Evolutionary conservation across 192 early-diverging fungal species (phyloP), one percentile per base, ranked within the genome.

Genomic region (Coemansia sp.): DNA sequence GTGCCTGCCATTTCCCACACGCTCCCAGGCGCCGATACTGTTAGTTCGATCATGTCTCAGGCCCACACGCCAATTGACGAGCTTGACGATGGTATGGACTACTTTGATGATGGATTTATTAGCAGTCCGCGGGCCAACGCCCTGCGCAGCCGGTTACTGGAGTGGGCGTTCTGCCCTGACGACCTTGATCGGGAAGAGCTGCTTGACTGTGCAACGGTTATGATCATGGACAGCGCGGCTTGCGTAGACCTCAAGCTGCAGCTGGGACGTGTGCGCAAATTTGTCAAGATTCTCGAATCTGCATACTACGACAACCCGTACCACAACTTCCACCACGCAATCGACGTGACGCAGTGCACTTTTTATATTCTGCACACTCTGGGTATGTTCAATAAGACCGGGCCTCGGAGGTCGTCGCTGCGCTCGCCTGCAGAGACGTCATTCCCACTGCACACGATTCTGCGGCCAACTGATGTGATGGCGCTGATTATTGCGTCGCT

Each of bases 261-360:
- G 47, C 68, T 85, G 43, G 76, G 83, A 74, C 84, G 75, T 3
- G 73, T 83, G 53, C 75, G 69, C 51, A 63, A 62, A 51, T 83
- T 83, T 61, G 73, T 79, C 21, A 32, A 53, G n/a, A 81, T 76
- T 29, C 69, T 81, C 19, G 72, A 75, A 60, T 72, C 79, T 1
- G 73, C 73, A 10, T 81, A 81, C 64, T 81, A 81, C 70, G 79
- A 81, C 70, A 96, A 96, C 72, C 91, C 93, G 7, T 96, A 94
- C 68, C 96, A 98, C 82, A 98, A 98, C 80, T 92, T 93, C 74
- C 85, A 87, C 23, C 96, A 98, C 70, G 96, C 94, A 1, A 89
- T 95, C 4, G 96, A 98, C 70, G 96, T 98, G n/a, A 74, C 90
- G 10, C 94, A 97, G 69, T 87, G 89, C 48, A 91, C 92, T 47